Percentiles rank a stretch among this genome's conserved stretches.
Evolutionary conservation across 306 rosid species (phyloP).

Genomic region (Acacia crassicarpa): DNA sequence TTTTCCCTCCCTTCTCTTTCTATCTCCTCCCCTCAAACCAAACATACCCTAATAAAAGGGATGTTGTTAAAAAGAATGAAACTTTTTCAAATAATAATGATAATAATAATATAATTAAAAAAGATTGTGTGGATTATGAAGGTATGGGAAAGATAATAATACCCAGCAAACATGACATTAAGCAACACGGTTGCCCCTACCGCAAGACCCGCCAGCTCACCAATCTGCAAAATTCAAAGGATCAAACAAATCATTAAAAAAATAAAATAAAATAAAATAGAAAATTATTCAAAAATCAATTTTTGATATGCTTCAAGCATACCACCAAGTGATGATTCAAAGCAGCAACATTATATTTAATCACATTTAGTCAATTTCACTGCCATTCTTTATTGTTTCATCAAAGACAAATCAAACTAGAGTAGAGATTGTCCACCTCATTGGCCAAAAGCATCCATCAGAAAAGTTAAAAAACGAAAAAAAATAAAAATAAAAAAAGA

Average conservation of each 20-base stretch:
- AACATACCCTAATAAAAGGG: too few relatives aligned
- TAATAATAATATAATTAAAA: neutral
- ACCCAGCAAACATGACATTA: constrained; percentile 83
- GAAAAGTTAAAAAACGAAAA: neutral
- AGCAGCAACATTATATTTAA: constrained; percentile 17
- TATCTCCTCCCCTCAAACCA: too few relatives aligned
- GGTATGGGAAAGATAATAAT: neutral
- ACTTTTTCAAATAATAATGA: neutral
- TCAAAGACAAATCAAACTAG: neutral
- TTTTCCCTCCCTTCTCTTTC: too few relatives aligned
- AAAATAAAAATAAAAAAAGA: neutral
- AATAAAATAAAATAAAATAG: neutral
- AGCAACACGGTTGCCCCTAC: constrained; percentile 77
- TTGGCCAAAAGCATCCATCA: neutral
- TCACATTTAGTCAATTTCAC: constrained; percentile 30
- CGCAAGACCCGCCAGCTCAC: constrained; percentile 91
- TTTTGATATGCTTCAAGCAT: constrained; percentile 12
- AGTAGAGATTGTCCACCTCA: neutral
- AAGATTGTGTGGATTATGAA: neutral
- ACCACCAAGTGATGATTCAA: constrained; percentile 20
- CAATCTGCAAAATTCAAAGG: constrained; percentile 49
- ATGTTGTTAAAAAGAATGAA: neutral
- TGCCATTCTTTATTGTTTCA: constrained; percentile 1
- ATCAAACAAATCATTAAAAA: neutral
- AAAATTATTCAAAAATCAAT: neutral